Base-by-base conservation (phyloP, 2,329 filamentous ascomycete genomes). In the Didymosphaeria variabile region DNA sequence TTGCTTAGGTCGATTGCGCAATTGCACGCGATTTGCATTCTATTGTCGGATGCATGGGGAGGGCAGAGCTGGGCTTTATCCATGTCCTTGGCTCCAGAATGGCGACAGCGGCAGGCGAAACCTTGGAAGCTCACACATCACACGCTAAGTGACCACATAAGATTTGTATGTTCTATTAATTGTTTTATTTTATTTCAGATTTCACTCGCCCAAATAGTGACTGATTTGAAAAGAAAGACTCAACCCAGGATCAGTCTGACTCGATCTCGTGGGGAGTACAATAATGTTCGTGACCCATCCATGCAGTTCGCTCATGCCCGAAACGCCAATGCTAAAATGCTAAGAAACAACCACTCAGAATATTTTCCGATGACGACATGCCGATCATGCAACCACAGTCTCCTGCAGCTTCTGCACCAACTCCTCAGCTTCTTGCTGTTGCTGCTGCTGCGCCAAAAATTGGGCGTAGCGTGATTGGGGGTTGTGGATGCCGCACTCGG, bases 401-500 rank as follows among this genome's bases (percentile, higher is more conserved):
- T 73, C 65, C 77, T 75, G 61, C 61, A 77, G 58, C 42, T 70
- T 71, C 57, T 67, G 70, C 62, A 65, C 69, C 59, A 77, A 62
- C 23, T 69, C 72, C 50, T 76, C 72, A 31, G 75, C 83, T 64
- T 58, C 79, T 68, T 38, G 79, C 83, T 92, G 90, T 75, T 85
- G 82, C 76, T 93, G 90, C 83, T 92, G 90, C 74, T 85, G 82
- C 76, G 93, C 90, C 79, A 97, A 81, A 80, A 91, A 97, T 80
- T 94, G 89, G 12, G 93, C 91, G 75, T 98, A 99, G 70, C 93
- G 90, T 60, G 92, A 97, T 79, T 94, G 90, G 81, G 95, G 96
- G 85, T 98, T 98, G 87, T 99, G 95, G 76, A 99, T 98, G 51
- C 95, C 95, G 79, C 95, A 99, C 84, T 99, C 95, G 17, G 93